Evolutionary conservation across 495 filamentous ascomycete species (phyloP), one percentile per base, ranked within the genome.

Genomic region (Xylaria grammica): DNA sequence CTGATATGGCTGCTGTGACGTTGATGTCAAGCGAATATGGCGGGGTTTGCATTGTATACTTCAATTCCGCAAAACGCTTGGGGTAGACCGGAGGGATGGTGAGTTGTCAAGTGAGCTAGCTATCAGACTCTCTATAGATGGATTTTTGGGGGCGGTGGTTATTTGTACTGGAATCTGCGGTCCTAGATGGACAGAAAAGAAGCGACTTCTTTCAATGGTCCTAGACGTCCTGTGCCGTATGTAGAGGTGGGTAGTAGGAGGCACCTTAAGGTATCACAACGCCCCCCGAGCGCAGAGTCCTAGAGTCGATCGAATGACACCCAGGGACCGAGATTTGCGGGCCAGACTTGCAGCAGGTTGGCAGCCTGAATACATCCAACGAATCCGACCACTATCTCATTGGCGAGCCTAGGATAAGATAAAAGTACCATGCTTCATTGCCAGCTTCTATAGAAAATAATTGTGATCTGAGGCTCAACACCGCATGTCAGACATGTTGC

Each of bases 361-460:
- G 49, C 17, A n/a, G 17, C 11, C 27, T 2, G 13, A 55, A 17
- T 8, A 40, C 9, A 6, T 34, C 15, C 11, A 36, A 36, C 52
- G 6, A 36, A 30, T 13, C 13, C 22, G 6, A 8, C 19, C 19
- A 5, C 17, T 10, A 13, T 58, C 40, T 20, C 27, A 55, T 45
- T 45, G 26, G 24, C n/a, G 38, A 32, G 24, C 11, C 11, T 10
- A 6, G 38, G 17, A 34, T n/a, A 6, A 34, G 17, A 11, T 11
- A 42, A 40, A 45, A 58, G 24, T 58, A 32, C 54, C 38, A 22
- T 58, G 40, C 36, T 30, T 42, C 11, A 17, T 36, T 26, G 7
- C 38, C 17, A 3, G 38, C 4, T 42, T 42, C 40, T 9, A 42
- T 9, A 3, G 15, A n/a, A 34, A 22, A 32, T 4, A 32, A 19